Evolutionary conservation across 805 yeast species (phyloP), one percentile per base, ranked within the genome.

Genomic region (Candida morakotiae): DNA sequence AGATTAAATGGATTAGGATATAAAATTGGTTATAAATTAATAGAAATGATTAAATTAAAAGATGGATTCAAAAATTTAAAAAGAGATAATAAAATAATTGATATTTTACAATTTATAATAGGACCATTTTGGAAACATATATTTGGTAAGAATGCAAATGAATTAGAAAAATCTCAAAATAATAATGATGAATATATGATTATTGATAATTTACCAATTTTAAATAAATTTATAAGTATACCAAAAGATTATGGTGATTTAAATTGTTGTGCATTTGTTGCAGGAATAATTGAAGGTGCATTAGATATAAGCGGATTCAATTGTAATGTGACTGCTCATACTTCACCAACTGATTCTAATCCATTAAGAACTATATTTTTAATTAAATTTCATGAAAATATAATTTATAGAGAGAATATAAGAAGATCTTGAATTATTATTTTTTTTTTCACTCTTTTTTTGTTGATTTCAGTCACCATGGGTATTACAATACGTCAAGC

Each of bases 401-500:
- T 81, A 7, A 56, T 78, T 4, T 65, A 69, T 34, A 63, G 87
- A 46, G 87, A 82, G 46, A 54, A 59, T 30, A 53, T 72, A 14
- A 53, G n/a, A n/a, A n/a, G 79, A 20, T 28, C 26, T 17, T 25
- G 27, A 37, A 22, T 22, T 13, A 10, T 9, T 14, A n/a, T 31
- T 31, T 31, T 21, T 31, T 21, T 22, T 31, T 13, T 22, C 13
- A 9, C 13, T 31, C n/a, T 16, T 18, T n/a, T 31, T 22, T 23
- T 23, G 22, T 14, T 24, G 9, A 24, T 9, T 24, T 7, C 13
- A 3, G 13, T 6, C 31, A 23, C 13, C 21, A 84, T 84, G 94
- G 87, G 89, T 25, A 81, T 91, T 51, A 84, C 87, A 10, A 87
- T 91, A 40, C 77, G 98, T 58, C 82, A 78, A 50, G 98, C 98